These are phyloP conservation scores for Lodderomyces theae DNA, from an alignment of 1,139 yeast genomes.

Conservation along the genomic window DNA sequence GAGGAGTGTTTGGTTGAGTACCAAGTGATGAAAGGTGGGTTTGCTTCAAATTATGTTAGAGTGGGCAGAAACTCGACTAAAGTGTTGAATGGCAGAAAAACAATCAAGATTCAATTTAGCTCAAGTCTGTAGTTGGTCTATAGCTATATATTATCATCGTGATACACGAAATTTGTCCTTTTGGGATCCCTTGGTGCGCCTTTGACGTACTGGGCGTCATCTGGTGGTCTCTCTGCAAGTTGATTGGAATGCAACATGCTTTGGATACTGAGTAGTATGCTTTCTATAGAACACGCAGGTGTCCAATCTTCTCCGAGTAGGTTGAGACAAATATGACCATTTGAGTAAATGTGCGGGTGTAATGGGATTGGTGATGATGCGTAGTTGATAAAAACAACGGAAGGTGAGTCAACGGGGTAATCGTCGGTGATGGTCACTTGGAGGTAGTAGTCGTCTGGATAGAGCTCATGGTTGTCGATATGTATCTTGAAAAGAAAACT, in stretches of 20 bases:
- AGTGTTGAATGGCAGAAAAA: constrained; percentile 44
- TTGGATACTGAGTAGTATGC: constrained; percentile 58
- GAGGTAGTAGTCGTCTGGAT: constrained; percentile 31
- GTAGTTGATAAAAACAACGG: constrained; percentile 48
- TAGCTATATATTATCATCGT: constrained; percentile 48
- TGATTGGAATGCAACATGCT: constrained; percentile 59
- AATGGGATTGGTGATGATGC: constrained; percentile 44
- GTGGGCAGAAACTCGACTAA: constrained; percentile 52
- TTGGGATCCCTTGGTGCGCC: constrained; percentile 60
- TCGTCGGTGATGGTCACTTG: constrained; percentile 40
- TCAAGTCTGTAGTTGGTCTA: not conserved
- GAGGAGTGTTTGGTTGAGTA: constrained; percentile 71
- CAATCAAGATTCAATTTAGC: constrained; percentile 30
- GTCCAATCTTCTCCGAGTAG: constrained; percentile 69
- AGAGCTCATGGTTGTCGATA: constrained; percentile 25
- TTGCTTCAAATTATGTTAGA: constrained; percentile 72
- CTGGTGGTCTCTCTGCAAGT: constrained; percentile 50
- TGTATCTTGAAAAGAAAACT: constrained; percentile 24
- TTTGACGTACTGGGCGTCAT: constrained; percentile 46
- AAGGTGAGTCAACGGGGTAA: constrained; percentile 68
- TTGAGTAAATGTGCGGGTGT: constrained; percentile 72
- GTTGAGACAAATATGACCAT: constrained; percentile 72
- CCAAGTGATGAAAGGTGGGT: constrained; percentile 69
- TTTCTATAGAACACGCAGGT: constrained; percentile 60
- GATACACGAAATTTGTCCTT: constrained; percentile 46